Conservation (phyloP, 1,284 basidiomycete species). For the Kalmanozyma brasiliensis region DNA sequence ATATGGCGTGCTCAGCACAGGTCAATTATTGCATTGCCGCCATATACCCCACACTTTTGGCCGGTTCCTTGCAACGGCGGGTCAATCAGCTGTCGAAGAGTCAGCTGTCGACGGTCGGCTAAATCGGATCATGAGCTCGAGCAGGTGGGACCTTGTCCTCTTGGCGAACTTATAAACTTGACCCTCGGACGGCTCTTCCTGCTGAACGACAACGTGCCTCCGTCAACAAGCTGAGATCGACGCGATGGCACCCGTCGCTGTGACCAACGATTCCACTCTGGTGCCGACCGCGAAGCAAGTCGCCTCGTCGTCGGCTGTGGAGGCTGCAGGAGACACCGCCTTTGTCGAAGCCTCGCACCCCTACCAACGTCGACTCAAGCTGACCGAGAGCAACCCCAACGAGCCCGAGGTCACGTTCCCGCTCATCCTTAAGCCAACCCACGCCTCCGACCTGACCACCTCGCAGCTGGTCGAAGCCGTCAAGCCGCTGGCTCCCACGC, state of each 20-base stretch:
- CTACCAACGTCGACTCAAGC: slow-evolving; percentile 35
- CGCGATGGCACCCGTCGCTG: slow-evolving; percentile 32
- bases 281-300: slow-evolving; percentile 7
- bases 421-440: slow-evolving; percentile 15
- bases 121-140: slow-evolving; percentile 3
- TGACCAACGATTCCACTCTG: slow-evolving; percentile 2
- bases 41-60: too few species aligned
- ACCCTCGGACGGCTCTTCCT: too few species aligned
- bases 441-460: slow-evolving; percentile 1
- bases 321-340: too few species aligned
- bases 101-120: not conserved
- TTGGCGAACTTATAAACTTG: too few species aligned
- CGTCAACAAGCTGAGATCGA: not conserved
- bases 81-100: too few species aligned
- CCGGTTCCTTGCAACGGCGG: too few species aligned
- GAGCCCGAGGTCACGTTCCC: slow-evolving; percentile 30
- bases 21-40: too few species aligned
- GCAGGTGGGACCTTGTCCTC: not conserved
- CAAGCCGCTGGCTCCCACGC: slow-evolving; percentile 12
- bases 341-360: slow-evolving; percentile 12
- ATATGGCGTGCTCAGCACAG: too few species aligned
- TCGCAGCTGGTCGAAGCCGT: slow-evolving; percentile 16
- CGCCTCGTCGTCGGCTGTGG: slow-evolving; percentile 1
- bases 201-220: not conserved
- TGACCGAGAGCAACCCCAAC: slow-evolving; percentile 15